Percentiles rank a stretch among this genome's conserved stretches.
These are phyloP conservation scores for Astrothelium subdiscretum DNA, from an alignment of 495 filamentous ascomycete genomes.

Conservation along the genomic window DNA sequence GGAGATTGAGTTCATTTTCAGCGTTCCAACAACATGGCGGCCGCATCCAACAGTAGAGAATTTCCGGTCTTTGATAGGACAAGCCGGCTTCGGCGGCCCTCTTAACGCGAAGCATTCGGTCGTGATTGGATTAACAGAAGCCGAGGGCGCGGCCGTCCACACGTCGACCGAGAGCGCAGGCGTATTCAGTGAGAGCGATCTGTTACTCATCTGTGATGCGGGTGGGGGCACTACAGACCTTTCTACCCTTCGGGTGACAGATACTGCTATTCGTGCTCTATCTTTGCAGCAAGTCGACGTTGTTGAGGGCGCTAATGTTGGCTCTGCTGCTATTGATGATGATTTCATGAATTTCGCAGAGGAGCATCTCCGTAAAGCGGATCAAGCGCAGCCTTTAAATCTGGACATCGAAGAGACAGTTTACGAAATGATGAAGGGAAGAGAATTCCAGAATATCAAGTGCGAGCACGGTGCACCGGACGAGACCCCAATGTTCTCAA, in stretches of 20 bases:
- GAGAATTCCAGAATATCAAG: conserved; percentile 24
- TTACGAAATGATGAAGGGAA: conserved; percentile 25
- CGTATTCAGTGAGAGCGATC: conserved; percentile 31
- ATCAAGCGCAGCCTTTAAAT: conserved; percentile 6
- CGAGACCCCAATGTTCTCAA: conserved; percentile 25
- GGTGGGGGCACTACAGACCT: conserved; percentile 42
- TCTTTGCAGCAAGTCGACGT: conserved; percentile 28
- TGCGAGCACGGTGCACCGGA: conserved; percentile 29
- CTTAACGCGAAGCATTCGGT: conserved; percentile 32
- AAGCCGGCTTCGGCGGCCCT: conserved; percentile 40
- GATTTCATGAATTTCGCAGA: conserved; percentile 21
- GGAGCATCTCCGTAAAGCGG: conserved; percentile 11
- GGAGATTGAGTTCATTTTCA: conserved; percentile 53
- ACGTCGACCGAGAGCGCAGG: conserved; percentile 32
- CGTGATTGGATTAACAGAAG: conserved; percentile 54
- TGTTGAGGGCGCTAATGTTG: conserved; percentile 26
- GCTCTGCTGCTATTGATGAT: conserved; percentile 22
- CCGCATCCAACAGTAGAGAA: conserved; percentile 44
- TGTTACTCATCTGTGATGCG: conserved; percentile 43
- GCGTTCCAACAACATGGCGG: conserved; percentile 58
- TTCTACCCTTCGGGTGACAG: conserved; percentile 18
- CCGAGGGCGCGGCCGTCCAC: conserved; percentile 55
- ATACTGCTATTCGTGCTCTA: conserved; percentile 19
- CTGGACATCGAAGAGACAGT: conserved; percentile 19
- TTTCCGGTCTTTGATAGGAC: conserved; percentile 38